Evolutionary conservation across 768 basidiomycete genomes (phyloP), one percentile per base, ranked within the genome.

Genomic region (Rhodotorula paludigena): DNA sequence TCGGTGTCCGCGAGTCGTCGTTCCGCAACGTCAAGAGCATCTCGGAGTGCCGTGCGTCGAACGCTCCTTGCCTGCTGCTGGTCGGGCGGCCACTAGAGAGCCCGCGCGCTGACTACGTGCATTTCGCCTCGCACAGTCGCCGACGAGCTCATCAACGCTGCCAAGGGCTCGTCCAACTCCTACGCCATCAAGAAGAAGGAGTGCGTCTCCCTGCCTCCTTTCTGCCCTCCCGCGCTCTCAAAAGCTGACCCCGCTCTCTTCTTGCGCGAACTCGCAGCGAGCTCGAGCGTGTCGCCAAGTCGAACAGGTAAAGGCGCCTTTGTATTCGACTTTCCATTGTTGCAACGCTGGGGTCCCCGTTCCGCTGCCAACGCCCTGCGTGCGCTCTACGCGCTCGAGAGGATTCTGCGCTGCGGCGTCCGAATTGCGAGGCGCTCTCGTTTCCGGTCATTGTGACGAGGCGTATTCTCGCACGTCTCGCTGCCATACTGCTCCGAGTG

Each of bases 11-110:
- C 78, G 96, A 99, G 82, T 97, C 94, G 53, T 92, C 96, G 60
- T 99, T 99, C 92, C 91, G 96, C 81, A 99, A 99, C 83, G 90
- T 97, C 77, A 99, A 99, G 82, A 96, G 92, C 68, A 89, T 99
- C 76, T 92, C 96, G 68, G 94, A 98, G 83, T 97, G 94, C 82
- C 68, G 65, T 69, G 38, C 56, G 71, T 72, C 53, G 30, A 23
- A 5, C 25, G 41, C 30, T 48, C 32, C 44, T 47, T 32, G 25
- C 35, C 23, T 41, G 21, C 44, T 21, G 15, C 5, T 16, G 25
- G 28, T 30, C 30, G 48, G 6, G 28, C 7, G 28, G 3, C 30
- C 20, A 2, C 8, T 15, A 15, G 3, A 12, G 12, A 25, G n/a
- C 32, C 12, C 36, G 21, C 12, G 7, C 25, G 21, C 33, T 21